A percentile compares a stretch with the other conserved stretches of the same genome.
Evolutionary conservation across 805 yeast species (phyloP).

Genomic region (Monosporozyma solicola): DNA sequence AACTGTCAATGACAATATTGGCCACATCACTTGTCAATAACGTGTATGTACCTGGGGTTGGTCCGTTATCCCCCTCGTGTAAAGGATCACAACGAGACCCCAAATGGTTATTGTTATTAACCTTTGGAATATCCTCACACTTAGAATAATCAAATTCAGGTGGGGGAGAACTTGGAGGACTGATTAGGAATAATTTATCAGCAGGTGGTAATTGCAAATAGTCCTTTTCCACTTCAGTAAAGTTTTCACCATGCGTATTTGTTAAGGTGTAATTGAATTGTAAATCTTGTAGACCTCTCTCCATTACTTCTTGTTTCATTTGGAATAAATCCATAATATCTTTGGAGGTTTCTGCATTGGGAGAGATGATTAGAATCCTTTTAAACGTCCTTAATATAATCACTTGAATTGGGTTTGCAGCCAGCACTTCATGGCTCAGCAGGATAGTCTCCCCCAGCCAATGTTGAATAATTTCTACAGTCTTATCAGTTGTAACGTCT

Average conservation of each 20-base stretch:
- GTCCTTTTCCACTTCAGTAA: constrained; percentile 3
- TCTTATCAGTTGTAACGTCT: constrained; percentile 2
- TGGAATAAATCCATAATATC: constrained; percentile 2
- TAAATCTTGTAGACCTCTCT: background rate
- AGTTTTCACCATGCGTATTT: constrained; percentile 3
- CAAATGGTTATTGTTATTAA: background rate
- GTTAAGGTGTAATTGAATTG: constrained; percentile 13
- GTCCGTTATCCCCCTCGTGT: background rate
- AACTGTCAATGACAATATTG: constrained; percentile 16
- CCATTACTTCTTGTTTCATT: background rate
- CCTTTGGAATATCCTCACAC: constrained; percentile 32
- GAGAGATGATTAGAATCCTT: constrained; percentile 18
- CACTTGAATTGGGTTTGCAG: constrained; percentile 17
- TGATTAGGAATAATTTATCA: constrained; percentile 30
- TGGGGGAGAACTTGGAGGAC: constrained; percentile 38
- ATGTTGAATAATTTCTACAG: constrained; percentile 8
- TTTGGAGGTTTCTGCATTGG: constrained; percentile 9
- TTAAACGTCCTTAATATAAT: constrained; percentile 17
- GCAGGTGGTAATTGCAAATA: constrained; percentile 30
- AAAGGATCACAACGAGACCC: background rate
- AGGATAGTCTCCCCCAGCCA: constrained; percentile 17
- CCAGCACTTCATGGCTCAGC: constrained; percentile 8
- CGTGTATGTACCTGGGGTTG: constrained; percentile 3
- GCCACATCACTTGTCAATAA: constrained; percentile 14
- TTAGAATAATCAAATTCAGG: constrained; percentile 33